phyloP scores from a whole-genome alignment of 257 asterid genomes.

The Plantago major region DNA sequence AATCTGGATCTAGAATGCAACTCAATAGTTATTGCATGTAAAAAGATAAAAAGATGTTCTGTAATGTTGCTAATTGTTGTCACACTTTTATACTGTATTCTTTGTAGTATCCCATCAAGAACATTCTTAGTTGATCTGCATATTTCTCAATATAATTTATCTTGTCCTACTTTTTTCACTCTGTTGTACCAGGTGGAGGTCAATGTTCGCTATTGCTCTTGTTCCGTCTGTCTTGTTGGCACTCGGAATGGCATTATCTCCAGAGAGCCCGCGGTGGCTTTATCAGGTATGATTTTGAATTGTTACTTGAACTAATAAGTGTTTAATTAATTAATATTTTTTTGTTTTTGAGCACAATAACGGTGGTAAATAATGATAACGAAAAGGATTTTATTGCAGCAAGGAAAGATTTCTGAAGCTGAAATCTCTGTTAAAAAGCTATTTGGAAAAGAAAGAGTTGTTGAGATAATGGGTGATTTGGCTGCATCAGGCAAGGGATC shows the following conservation, averaged over 20 bases:
- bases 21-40: neutral
- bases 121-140: neutral
- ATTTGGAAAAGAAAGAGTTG: slow-evolving; percentile 85
- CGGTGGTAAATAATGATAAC: slow-evolving; percentile 22
- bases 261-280: slow-evolving; percentile 98
- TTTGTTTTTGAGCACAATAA: neutral
- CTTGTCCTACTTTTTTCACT: slow-evolving; percentile 3
- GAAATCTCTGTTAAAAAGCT: slow-evolving; percentile 64
- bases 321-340: neutral
- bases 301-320: neutral
- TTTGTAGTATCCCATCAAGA: neutral
- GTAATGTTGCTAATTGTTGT: neutral
- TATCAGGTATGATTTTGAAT: slow-evolving; percentile 48
- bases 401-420: slow-evolving; percentile 69
- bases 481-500: slow-evolving; percentile 67
- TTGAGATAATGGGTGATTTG: slow-evolving; percentile 80
- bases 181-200: slow-evolving; percentile 78
- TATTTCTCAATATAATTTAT: slow-evolving; percentile 1
- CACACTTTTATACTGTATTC: neutral
- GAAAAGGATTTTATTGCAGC: slow-evolving; percentile 40
- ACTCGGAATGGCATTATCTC: slow-evolving; percentile 89
- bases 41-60: neutral
- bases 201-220: slow-evolving; percentile 83
- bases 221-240: slow-evolving; percentile 79
- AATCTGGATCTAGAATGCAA: neutral